phyloP scores from a whole-genome alignment of 108 stramenopile species.

The Skeletonema potamos region DNA sequence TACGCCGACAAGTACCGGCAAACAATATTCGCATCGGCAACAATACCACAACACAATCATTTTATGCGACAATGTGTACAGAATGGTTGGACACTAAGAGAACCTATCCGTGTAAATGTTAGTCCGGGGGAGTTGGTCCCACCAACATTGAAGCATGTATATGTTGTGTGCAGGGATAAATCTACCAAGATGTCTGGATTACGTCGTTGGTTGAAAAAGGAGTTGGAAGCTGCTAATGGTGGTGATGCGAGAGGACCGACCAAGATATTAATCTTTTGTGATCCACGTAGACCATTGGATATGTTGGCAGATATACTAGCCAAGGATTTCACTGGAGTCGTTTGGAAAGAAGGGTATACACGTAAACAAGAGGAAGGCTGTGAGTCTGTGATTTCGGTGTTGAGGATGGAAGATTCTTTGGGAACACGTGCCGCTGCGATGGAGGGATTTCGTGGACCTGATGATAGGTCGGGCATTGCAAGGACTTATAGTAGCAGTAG shows the following conservation, averaged over 20 bases:
- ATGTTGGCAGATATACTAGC: conserved; percentile 66
- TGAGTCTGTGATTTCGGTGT: conserved; percentile 53
- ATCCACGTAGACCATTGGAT: conserved; percentile 70
- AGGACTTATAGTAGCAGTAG: conserved; percentile 8
- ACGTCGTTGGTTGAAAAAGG: conserved; percentile 66
- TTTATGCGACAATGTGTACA: conserved; percentile 83
- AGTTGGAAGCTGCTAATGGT: conserved; percentile 15
- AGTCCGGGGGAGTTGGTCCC: conserved; percentile 85
- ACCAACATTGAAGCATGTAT: conserved; percentile 77
- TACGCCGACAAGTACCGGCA: conserved; percentile 59
- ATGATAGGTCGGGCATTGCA: conserved; percentile 10
- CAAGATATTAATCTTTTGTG: conserved; percentile 80
- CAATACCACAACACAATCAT: conserved; percentile 92
- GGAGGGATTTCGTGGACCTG: conserved; percentile 61
- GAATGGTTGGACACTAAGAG: conserved; percentile 87
- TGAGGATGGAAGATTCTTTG: conserved; percentile 69
- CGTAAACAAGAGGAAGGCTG: conserved; percentile 20
- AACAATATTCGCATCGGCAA: conserved; percentile 94
- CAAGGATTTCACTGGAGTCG: conserved; percentile 45
- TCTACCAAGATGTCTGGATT: conserved; percentile 78
- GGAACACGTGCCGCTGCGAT: conserved; percentile 76
- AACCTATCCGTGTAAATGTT: conserved; percentile 77
- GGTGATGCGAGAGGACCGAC: conserved; percentile 5
- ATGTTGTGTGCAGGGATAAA: conserved; percentile 69
- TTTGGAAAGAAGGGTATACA: conserved; percentile 49